A percentile compares a stretch with the other conserved stretches of the same genome.
Evolutionary conservation across 2,329 filamentous ascomycete genomes (phyloP).

Genomic region (Exophiala sideris): DNA sequence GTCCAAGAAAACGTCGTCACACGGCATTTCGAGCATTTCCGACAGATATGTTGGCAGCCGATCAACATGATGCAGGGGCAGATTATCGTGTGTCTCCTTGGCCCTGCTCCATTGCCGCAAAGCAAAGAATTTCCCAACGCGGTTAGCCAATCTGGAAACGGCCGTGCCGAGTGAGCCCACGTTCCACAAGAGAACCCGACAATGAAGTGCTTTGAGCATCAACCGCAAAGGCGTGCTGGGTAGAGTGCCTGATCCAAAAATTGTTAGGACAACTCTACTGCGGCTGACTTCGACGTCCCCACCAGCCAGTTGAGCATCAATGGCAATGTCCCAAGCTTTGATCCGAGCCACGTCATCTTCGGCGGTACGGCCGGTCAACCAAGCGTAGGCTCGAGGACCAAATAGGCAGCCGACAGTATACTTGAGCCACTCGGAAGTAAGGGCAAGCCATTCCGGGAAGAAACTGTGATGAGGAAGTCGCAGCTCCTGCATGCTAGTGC

Average conservation of each 20-base stretch:
- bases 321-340: slow-evolving; percentile 88
- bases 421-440: slow-evolving; percentile 76
- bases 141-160: slow-evolving; percentile 62
- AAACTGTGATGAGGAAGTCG: slow-evolving; percentile 88
- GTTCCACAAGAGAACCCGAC: slow-evolving; percentile 84
- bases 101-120: slow-evolving; percentile 68
- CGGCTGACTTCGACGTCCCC: slow-evolving; percentile 88
- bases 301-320: slow-evolving; percentile 88
- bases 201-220: slow-evolving; percentile 89
- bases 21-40: slow-evolving; percentile 71
- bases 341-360: slow-evolving; percentile 83
- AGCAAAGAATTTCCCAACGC: slow-evolving; percentile 69
- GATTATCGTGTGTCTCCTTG: slow-evolving; percentile 37
- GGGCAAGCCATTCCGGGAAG: slow-evolving; percentile 76
- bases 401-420: slow-evolving; percentile 75
- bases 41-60: slow-evolving; percentile 73
- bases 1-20: slow-evolving; percentile 75
- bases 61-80: slow-evolving; percentile 57
- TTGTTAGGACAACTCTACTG: slow-evolving; percentile 76
- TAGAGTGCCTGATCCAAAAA: slow-evolving; percentile 82
- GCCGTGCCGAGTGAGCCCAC: slow-evolving; percentile 64
- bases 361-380: slow-evolving; percentile 73
- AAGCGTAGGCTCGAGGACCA: slow-evolving; percentile 72
- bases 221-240: slow-evolving; percentile 77
- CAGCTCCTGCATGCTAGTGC: slow-evolving; percentile 86